Evolutionary conservation across 2,329 filamentous ascomycete genomes (phyloP).

Genomic region (Aspergillus brunneoviolaceus): DNA sequence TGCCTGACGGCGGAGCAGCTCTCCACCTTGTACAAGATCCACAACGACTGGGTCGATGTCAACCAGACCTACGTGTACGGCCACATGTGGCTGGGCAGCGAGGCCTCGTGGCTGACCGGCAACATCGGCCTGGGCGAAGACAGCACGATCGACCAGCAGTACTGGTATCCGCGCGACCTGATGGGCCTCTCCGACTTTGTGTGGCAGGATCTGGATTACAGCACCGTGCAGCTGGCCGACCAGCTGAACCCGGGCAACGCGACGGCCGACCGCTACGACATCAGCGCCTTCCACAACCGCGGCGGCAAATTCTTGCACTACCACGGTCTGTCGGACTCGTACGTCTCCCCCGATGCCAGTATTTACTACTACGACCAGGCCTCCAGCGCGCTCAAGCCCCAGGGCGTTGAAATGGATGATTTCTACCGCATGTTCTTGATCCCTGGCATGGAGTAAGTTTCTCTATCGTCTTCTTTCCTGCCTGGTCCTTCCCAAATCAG

Average conservation of each 20-base stretch:
- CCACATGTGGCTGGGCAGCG: slow-evolving; percentile 8
- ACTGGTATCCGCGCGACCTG: slow-evolving; percentile 36
- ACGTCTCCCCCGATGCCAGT: slow-evolving; percentile 15
- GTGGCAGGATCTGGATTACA: slow-evolving; percentile 34
- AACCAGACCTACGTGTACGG: slow-evolving; percentile 33
- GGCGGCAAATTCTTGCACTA: slow-evolving; percentile 18
- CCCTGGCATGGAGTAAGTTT: slow-evolving; percentile 14
- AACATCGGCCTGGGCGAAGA: slow-evolving; percentile 7
- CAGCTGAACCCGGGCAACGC: slow-evolving; percentile 11
- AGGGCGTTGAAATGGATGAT: slow-evolving; percentile 8
- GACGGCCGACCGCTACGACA: slow-evolving; percentile 9
- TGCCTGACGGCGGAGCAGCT: slow-evolving; percentile 50
- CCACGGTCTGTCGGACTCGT: slow-evolving; percentile 16
- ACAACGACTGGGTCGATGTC: slow-evolving; percentile 1
- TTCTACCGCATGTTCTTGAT: slow-evolving; percentile 19
- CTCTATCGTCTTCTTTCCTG: not conserved
- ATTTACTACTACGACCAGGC: slow-evolving; percentile 3
- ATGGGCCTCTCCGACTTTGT: slow-evolving; percentile 32
- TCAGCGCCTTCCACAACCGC: slow-evolving; percentile 7
- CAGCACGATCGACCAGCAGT: slow-evolving; percentile 5
- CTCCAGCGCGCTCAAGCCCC: not conserved
- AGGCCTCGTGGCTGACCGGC: not conserved
- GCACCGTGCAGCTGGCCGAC: slow-evolving; percentile 34
- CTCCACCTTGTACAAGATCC: slow-evolving; percentile 25
- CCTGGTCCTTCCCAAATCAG: no score